Conservation (phyloP, 2,329 filamentous ascomycete genomes). For the Sclerotinia spermophila region DNA sequence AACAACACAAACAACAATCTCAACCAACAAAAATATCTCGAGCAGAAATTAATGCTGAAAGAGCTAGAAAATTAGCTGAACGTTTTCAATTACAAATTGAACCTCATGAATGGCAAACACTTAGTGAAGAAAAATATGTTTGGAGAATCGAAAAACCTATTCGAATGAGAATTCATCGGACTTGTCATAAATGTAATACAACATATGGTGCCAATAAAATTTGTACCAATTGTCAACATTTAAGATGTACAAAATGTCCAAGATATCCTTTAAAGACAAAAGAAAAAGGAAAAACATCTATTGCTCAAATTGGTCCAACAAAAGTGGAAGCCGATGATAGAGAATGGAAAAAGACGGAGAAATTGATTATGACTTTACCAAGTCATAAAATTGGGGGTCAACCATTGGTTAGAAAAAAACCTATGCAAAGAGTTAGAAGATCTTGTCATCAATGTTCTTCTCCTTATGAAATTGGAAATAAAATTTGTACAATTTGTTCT, state of each 20-base stretch:
- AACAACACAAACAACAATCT: slow-evolving; percentile 5
- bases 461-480: slow-evolving; percentile 56
- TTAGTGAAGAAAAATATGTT: slow-evolving; percentile 30
- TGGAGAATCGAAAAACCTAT: slow-evolving; percentile 69
- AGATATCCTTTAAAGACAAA: slow-evolving; percentile 59
- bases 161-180: slow-evolving; percentile 72
- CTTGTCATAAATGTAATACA: slow-evolving; percentile 76
- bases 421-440: slow-evolving; percentile 69
- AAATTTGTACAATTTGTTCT: slow-evolving; percentile 63
- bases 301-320: slow-evolving; percentile 45
- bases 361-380: slow-evolving; percentile 57
- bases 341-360: slow-evolving; percentile 38
- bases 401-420: slow-evolving; percentile 68
- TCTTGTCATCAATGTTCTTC: slow-evolving; percentile 71
- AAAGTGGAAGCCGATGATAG: slow-evolving; percentile 30
- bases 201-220: slow-evolving; percentile 69
- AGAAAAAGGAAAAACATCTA: slow-evolving; percentile 50
- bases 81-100: slow-evolving; percentile 39
- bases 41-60: slow-evolving; percentile 34
- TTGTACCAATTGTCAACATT: slow-evolving; percentile 74
- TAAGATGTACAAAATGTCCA: slow-evolving; percentile 75
- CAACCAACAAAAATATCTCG: slow-evolving; percentile 28
- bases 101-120: slow-evolving; percentile 33
- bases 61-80: slow-evolving; percentile 38
- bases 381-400: slow-evolving; percentile 60